A percentile compares a stretch with the other conserved stretches of the same genome.
phyloP scores from a whole-genome alignment of 1,284 basidiomycete species.

The Ustilago curta region DNA sequence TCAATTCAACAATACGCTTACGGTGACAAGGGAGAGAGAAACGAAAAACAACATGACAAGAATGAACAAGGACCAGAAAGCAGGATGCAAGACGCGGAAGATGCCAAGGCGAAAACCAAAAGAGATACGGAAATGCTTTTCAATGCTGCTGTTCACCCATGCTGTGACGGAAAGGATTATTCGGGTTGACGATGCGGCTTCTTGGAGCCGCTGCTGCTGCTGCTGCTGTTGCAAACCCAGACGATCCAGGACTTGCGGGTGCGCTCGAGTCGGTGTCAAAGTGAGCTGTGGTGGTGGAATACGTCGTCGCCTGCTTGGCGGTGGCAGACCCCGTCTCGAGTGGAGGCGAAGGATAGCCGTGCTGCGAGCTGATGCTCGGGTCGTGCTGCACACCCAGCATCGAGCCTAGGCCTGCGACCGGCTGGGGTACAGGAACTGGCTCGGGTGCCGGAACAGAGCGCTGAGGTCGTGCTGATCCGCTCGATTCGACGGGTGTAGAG shows the following conservation, averaged over 20 bases:
- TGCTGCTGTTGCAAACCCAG: slow-evolving; percentile 18
- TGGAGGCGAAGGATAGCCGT: slow-evolving; percentile 44
- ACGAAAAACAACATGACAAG: no score
- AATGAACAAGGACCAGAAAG: background rate
- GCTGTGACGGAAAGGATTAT: slow-evolving; percentile 56
- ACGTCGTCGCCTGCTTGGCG: slow-evolving; percentile 21
- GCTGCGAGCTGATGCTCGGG: slow-evolving; percentile 32
- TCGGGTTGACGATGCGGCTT: slow-evolving; percentile 48
- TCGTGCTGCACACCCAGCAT: slow-evolving; percentile 19
- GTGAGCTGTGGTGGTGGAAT: slow-evolving; percentile 28
- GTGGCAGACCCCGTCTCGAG: slow-evolving; percentile 15
- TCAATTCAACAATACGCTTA: background rate
- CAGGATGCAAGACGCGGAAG: background rate
- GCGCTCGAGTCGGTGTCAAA: slow-evolving; percentile 17
- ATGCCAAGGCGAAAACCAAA: background rate
- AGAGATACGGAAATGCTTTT: background rate
- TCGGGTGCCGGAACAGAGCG: slow-evolving; percentile 28
- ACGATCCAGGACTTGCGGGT: slow-evolving; percentile 27
- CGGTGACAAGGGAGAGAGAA: slow-evolving; percentile 1
- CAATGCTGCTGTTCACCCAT: slow-evolving; percentile 38
- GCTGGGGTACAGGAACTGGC: slow-evolving; percentile 44
- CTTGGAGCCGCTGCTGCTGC: slow-evolving; percentile 15
- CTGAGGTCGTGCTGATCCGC: slow-evolving; percentile 4
- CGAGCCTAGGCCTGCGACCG: slow-evolving; percentile 34
- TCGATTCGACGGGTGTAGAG: background rate